A percentile compares a stretch with the other conserved stretches of the same genome.
These are phyloP conservation scores for Avicennia marina DNA, from an alignment of 257 asterid species.

Conservation along the genomic window DNA sequence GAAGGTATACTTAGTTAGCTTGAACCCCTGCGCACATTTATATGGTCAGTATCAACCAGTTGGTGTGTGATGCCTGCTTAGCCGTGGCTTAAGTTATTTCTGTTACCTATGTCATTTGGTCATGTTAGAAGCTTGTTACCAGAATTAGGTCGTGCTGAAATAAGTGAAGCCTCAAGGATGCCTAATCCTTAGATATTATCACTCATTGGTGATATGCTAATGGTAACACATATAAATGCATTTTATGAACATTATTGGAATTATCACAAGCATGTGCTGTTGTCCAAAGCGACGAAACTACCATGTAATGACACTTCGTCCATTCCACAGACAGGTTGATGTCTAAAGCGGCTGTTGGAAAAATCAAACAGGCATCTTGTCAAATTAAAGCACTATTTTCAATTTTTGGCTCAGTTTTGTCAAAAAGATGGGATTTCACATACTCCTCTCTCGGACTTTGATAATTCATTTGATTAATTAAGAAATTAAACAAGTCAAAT, in stretches of 20 bases:
- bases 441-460: not conserved
- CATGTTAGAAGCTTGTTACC: not conserved
- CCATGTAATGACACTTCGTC: not conserved
- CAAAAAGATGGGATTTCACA: not conserved
- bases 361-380: not conserved
- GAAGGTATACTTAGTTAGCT: not conserved
- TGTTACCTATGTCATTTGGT: not conserved
- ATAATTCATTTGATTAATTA: not conserved
- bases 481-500: not conserved
- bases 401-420: not conserved
- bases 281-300: too few species aligned
- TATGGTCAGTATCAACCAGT: not conserved
- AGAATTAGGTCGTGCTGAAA: not conserved
- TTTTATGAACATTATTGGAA: too few species aligned
- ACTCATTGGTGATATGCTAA: too few species aligned
- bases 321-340: not conserved
- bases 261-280: too few species aligned
- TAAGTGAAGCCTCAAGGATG: too few species aligned
- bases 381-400: not conserved
- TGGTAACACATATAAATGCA: too few species aligned
- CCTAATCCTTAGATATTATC: too few species aligned
- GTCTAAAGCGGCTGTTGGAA: not conserved
- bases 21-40: not conserved
- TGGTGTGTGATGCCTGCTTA: not conserved
- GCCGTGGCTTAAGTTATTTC: not conserved